phyloP scores from a whole-genome alignment of 1,139 yeast species.

The Kurtzmaniella quercitrusa region DNA sequence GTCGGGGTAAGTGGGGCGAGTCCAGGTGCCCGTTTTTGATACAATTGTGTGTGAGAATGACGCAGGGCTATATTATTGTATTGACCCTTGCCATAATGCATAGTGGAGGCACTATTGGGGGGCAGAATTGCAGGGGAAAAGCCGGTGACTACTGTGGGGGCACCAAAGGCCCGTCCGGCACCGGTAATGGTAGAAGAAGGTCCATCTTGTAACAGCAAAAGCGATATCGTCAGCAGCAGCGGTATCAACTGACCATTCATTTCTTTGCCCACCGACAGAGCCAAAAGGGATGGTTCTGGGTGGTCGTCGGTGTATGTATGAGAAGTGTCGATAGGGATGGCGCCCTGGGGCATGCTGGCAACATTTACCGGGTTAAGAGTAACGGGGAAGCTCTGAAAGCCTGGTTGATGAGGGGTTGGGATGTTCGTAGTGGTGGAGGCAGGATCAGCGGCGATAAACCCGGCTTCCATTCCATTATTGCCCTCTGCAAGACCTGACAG shows the following conservation, averaged over 20 bases:
- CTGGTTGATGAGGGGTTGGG: not conserved
- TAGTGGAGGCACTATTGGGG: conserved; percentile 3
- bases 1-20: not conserved
- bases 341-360: not conserved
- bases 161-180: conserved; percentile 2
- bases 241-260: conserved; percentile 48
- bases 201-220: conserved; percentile 38
- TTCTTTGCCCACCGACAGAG: conserved; percentile 52
- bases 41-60: conserved; percentile 6
- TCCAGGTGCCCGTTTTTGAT: conserved; percentile 6
- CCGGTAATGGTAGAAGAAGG: not conserved
- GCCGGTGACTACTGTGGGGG: conserved; percentile 2
- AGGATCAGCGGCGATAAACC: not conserved
- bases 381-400: not conserved
- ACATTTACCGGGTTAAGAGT: not conserved
- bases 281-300: conserved; percentile 52
- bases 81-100: conserved; percentile 1
- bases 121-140: conserved; percentile 4
- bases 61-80: conserved; percentile 6
- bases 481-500: conserved; percentile 3
- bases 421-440: not conserved
- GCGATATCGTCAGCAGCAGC: conserved; percentile 51
- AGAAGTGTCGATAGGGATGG: not conserved
- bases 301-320: conserved; percentile 26
- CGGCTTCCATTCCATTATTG: no score